phyloP scores from a whole-genome alignment of 208 protist species.

The Vickermania ingenoplastis region DNA sequence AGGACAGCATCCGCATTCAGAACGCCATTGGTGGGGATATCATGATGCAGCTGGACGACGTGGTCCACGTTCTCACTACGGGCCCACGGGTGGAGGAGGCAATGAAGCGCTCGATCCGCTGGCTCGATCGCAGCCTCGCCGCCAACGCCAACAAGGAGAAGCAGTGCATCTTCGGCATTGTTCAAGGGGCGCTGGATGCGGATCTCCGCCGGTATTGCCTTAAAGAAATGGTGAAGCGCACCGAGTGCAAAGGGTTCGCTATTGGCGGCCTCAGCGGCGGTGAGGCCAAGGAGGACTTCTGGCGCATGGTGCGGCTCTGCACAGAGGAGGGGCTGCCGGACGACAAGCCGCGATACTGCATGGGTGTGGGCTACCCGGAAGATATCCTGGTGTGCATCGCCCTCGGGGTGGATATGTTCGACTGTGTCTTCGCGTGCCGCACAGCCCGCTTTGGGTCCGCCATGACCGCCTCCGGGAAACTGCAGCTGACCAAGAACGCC shows the following conservation, averaged over 20 bases:
- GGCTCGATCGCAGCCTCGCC: constrained; percentile 96
- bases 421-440: constrained; percentile 99
- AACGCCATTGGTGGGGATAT: constrained; percentile 98
- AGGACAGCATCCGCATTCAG: constrained; percentile 97
- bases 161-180: constrained; percentile 98
- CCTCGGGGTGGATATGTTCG: constrained; percentile 99
- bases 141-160: constrained; percentile 88
- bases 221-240: constrained; percentile 88
- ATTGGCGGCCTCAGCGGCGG: constrained; percentile 98
- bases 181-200: constrained; percentile 94
- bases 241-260: constrained; percentile 94
- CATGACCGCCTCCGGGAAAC: constrained; percentile 73
- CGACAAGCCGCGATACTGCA: constrained; percentile 96
- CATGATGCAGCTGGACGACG: constrained; percentile 99
- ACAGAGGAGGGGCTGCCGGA: constrained; percentile 74
- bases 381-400: constrained; percentile 98
- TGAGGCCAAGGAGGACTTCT: constrained; percentile 97
- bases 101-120: constrained; percentile 93
- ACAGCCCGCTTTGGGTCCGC: constrained; percentile 96
- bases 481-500: constrained; percentile 66
- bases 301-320: constrained; percentile 89
- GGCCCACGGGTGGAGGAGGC: constrained; percentile 94
- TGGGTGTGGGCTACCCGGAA: constrained; percentile 98
- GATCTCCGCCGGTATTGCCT: constrained; percentile 87
- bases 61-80: constrained; percentile 87